Evolutionary conservation across 148 eudicot species (phyloP).

Genomic region (Chenopodium album): DNA sequence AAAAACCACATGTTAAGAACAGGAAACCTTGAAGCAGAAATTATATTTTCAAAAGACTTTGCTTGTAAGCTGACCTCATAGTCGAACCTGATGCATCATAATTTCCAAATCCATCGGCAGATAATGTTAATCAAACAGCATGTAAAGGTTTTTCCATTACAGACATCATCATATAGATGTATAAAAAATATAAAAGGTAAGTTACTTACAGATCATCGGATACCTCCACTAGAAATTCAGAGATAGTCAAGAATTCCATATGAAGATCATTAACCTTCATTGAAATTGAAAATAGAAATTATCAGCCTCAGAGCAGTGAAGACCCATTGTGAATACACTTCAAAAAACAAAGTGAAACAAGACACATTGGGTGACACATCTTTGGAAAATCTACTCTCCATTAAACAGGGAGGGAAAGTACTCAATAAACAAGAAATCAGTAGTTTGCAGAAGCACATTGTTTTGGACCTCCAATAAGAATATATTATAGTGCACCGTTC

Average conservation of each 20-base stretch:
- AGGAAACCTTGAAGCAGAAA: background rate
- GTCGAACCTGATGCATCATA: constrained; percentile 63
- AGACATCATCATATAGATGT: no score
- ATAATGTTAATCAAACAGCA: constrained; percentile 11
- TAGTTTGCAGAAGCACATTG: background rate
- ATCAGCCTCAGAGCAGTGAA: constrained; percentile 12
- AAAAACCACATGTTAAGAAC: constrained; percentile 7
- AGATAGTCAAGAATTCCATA: constrained; percentile 85
- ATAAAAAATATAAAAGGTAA: constrained; percentile 7
- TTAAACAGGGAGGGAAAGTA: background rate
- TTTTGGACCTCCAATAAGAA: background rate
- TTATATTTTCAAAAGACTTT: background rate
- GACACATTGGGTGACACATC: background rate
- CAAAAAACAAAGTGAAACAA: background rate
- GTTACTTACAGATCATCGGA: constrained; percentile 90
- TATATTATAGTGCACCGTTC: background rate
- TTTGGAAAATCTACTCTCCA: background rate
- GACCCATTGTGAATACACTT: background rate
- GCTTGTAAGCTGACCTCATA: constrained; percentile 67
- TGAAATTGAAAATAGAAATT: constrained; percentile 30
- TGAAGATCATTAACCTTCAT: constrained; percentile 80
- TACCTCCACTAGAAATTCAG: constrained; percentile 87
- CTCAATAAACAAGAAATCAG: background rate
- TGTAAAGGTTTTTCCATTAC: background rate
- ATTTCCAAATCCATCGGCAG: constrained; percentile 14